A percentile compares a stretch with the other conserved stretches of the same genome.
Evolutionary conservation across 352 stramenopile genomes (phyloP).

Genomic region (Peronospora tabacina): DNA sequence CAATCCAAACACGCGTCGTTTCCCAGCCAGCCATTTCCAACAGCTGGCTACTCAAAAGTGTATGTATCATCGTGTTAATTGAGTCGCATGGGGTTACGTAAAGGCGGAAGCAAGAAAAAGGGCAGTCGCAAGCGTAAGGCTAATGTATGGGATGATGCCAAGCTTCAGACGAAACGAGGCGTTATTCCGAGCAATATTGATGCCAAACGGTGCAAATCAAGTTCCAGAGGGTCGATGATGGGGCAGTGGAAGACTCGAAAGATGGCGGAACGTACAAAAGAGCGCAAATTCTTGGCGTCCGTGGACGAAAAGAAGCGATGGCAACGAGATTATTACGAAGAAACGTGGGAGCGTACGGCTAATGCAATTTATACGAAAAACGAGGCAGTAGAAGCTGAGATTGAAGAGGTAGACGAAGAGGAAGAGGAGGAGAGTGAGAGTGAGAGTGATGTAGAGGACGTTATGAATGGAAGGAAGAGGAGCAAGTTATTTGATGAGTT

Average conservation of each 20-base stretch:
- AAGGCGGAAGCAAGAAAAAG: slow-evolving; percentile 39
- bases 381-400: slow-evolving; percentile 16
- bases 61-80: not conserved
- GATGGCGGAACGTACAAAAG: slow-evolving; percentile 34
- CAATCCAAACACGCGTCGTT: slow-evolving; percentile 5
- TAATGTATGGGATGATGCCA: slow-evolving; percentile 45
- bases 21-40: slow-evolving; percentile 27
- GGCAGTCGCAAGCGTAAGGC: slow-evolving; percentile 39
- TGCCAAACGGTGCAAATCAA: slow-evolving; percentile 10
- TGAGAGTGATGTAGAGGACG: slow-evolving; percentile 17
- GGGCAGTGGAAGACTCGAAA: slow-evolving; percentile 69
- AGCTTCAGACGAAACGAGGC: slow-evolving; percentile 17
- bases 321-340: slow-evolving; percentile 37
- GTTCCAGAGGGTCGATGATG: slow-evolving; percentile 50
- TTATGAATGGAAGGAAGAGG: slow-evolving; percentile 2
- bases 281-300: slow-evolving; percentile 35
- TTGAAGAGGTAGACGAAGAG: not conserved
- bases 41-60: not conserved
- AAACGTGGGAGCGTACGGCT: slow-evolving; percentile 26
- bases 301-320: slow-evolving; percentile 43
- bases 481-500: slow-evolving; percentile 66
- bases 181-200: slow-evolving; percentile 7
- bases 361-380: slow-evolving; percentile 36
- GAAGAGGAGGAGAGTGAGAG: slow-evolving; percentile 5
- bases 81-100: slow-evolving; percentile 25